Evolutionary conservation across 306 rosid genomes (phyloP), one percentile per base, ranked within the genome.

Genomic region (Argentina anserina): DNA sequence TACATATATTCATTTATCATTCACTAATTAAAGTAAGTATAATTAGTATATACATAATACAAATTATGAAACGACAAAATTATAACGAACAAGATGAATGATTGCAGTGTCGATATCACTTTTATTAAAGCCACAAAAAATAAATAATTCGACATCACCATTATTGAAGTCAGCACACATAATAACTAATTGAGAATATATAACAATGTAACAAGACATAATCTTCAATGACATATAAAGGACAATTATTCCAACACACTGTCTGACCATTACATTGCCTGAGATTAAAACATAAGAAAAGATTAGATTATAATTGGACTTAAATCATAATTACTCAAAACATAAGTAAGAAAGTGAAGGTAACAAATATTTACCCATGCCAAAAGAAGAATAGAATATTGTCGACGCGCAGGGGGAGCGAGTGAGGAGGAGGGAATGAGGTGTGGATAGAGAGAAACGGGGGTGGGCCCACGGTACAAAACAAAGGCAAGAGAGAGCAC

Each of bases 401-500:
- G n/a, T n/a, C n/a, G 37, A 61, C 43, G 42, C 67, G 66, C 66
- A 31, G 39, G 64, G 36, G 34, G 49, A 41, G 14, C 11, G 28
- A 21, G 31, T 42, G 21, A 6, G 7, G 5, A 33, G 3, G 33
- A 9, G 14, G 10, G n/a, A n/a, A n/a, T 18, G 6, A n/a, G 18
- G 9, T 77, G 73, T 45, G 76, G 81, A 69, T 73, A 1, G 65
- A 21, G 74, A 55, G 61, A 20, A 28, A 58, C 0, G 42, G 43
- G 33, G 23, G 25, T 9, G 77, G 87, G 88, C 80, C 92, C 89
- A 77, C 83, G 45, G 67, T 41, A 49, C 40, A 18, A 46, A 25
- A 58, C 47, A 43, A 47, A 55, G 56, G 40, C 23, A 61, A 85
- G 66, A 55, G 79, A 74, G 55, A 79, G 92, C 92, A 88, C 98